These are phyloP conservation scores for Cyclotella choctawhatcheeana DNA, from an alignment of 108 stramenopile species.

Conservation along the genomic window DNA sequence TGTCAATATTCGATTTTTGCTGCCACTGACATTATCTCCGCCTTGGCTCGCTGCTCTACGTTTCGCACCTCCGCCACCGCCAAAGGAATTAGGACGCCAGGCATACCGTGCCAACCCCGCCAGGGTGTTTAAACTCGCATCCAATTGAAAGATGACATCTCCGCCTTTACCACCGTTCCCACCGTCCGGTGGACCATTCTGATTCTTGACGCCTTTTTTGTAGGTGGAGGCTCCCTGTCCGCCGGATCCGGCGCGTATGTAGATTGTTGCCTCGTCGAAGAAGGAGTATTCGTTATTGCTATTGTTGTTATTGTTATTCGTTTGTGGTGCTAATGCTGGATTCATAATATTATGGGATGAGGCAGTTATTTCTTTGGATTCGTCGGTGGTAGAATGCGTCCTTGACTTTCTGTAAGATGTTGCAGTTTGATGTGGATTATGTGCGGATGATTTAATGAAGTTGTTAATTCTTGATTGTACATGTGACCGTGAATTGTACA, in stretches of 20 bases:
- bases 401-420: background rate
- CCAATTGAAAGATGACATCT: slow-evolving; percentile 77
- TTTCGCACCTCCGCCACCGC: slow-evolving; percentile 73
- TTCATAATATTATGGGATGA: background rate
- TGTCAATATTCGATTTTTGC: slow-evolving; percentile 41
- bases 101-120: slow-evolving; percentile 75
- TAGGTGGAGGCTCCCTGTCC: slow-evolving; percentile 88
- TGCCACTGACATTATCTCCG: slow-evolving; percentile 18
- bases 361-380: too few species aligned
- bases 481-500: too few species aligned
- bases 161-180: slow-evolving; percentile 96
- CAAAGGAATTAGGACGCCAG: slow-evolving; percentile 82
- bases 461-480: too few species aligned
- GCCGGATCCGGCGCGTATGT: slow-evolving; percentile 83
- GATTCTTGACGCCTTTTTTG: slow-evolving; percentile 67
- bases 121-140: slow-evolving; percentile 90
- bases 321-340: background rate
- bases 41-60: slow-evolving; percentile 27
- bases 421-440: too few species aligned
- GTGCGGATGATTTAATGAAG: too few species aligned
- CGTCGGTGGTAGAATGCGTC: background rate
- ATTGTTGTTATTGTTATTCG: background rate
- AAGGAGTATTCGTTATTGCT: slow-evolving; percentile 81
- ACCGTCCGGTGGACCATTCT: slow-evolving; percentile 91
- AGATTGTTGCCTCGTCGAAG: slow-evolving; percentile 87